Percentiles rank a stretch among this genome's conserved stretches.
phyloP scores from a whole-genome alignment of 768 basidiomycete genomes.

The Auriscalpium microsporum region DNA sequence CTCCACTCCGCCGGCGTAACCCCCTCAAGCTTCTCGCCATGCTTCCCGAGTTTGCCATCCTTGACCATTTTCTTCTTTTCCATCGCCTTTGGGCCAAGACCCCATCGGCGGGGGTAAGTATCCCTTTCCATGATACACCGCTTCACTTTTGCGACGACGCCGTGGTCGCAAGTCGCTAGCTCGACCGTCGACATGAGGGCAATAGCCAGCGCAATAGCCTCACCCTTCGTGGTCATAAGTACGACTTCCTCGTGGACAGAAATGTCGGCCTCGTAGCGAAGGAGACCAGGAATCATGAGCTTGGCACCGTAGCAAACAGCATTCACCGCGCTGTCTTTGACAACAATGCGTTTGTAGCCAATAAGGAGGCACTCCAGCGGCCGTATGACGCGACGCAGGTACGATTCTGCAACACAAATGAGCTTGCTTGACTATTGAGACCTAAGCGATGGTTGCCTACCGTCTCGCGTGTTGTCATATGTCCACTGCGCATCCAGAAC shows the following conservation, averaged over 20 bases:
- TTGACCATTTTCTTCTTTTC: conserved; percentile 99
- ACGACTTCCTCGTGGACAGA: conserved; percentile 93
- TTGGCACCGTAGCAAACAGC: conserved; percentile 99
- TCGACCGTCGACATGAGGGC: conserved; percentile 99
- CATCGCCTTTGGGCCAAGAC: conserved; percentile 91
- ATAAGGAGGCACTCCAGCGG: conserved; percentile 91
- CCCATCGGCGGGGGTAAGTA: conserved; percentile 97
- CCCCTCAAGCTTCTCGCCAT: conserved; percentile 82
- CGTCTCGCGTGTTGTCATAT: conserved; percentile 96
- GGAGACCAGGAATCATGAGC: conserved; percentile 97
- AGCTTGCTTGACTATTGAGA: conserved; percentile 1
- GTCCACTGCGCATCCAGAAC: conserved; percentile 98
- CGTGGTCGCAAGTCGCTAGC: conserved; percentile 95
- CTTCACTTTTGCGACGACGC: conserved; percentile 98
- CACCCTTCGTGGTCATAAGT: conserved; percentile 98
- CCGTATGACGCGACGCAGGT: conserved; percentile 88
- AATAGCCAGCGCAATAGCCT: conserved; percentile 90
- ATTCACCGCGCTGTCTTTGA: conserved; percentile 98
- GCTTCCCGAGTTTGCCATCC: conserved; percentile 94
- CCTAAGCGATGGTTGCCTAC: conserved; percentile 33
- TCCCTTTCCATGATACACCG: conserved; percentile 99
- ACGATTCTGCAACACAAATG: conserved; percentile 61
- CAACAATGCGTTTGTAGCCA: conserved; percentile 97
- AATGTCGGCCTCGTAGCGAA: conserved; percentile 95
- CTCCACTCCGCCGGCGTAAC: conserved; percentile 89